A percentile compares a stretch with the other conserved stretches of the same genome.
Evolutionary conservation across 1,284 basidiomycete genomes (phyloP).

Genomic region (Leccinum subrobustum): DNA sequence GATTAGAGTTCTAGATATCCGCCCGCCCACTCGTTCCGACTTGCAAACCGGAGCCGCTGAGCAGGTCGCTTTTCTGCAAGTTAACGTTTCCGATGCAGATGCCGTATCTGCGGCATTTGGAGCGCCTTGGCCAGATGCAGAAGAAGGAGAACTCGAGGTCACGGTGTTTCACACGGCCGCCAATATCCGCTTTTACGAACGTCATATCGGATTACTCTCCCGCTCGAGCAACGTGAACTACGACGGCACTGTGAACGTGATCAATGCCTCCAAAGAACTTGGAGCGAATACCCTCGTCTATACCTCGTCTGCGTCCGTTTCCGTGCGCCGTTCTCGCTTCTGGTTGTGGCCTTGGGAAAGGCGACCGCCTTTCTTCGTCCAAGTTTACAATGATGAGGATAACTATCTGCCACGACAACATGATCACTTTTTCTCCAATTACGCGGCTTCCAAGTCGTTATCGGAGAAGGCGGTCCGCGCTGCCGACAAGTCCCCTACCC

Average conservation of each 20-base stretch:
- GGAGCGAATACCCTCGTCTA: constrained; percentile 55
- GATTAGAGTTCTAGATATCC: constrained; percentile 69
- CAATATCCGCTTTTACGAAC: constrained; percentile 74
- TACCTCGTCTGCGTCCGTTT: constrained; percentile 62
- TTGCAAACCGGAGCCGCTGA: constrained; percentile 46
- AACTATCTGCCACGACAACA: constrained; percentile 44
- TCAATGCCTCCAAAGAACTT: constrained; percentile 40
- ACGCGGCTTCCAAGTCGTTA: constrained; percentile 56
- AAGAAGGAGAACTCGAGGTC: constrained; percentile 33
- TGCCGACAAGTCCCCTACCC: constrained; percentile 46
- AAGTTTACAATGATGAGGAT: constrained; percentile 59
- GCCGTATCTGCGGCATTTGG: constrained; percentile 59
- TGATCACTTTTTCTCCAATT: constrained; percentile 68
- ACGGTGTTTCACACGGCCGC: constrained; percentile 75
- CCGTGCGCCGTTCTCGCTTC: constrained; percentile 52
- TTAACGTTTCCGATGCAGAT: constrained; percentile 53
- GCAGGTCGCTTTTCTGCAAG: constrained; percentile 54
- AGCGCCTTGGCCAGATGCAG: constrained; percentile 55
- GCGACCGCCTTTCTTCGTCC: constrained; percentile 53
- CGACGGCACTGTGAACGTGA: constrained; percentile 60
- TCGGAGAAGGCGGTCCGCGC: constrained; percentile 57
- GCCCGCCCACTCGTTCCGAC: constrained; percentile 52
- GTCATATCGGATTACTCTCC: constrained; percentile 46
- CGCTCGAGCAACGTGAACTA: constrained; percentile 63
- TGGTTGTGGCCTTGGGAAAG: constrained; percentile 71